Base-by-base conservation (phyloP, 1,284 basidiomycete species). In the Ustilago trichophora region DNA sequence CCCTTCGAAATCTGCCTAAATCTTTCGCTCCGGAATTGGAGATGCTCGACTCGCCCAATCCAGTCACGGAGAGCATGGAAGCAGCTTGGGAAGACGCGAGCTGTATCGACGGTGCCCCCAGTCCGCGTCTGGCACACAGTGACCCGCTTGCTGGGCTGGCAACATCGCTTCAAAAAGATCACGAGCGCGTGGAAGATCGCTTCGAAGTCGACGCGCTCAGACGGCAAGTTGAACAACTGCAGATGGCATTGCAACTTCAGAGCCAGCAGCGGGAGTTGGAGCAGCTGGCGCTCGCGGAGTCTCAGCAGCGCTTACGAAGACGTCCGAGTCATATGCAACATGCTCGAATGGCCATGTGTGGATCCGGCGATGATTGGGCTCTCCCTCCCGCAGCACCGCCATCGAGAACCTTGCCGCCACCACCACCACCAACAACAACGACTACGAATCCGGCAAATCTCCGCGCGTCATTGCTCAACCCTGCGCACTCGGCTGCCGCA, bases 161-260 rank as follows among this genome's bases (percentile, higher is more conserved):
- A 5, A 25, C n/a, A n/a, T 12, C 33, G 2, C 31, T 38, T 6
- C 27, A 33, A 6, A 8, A 11, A 8, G 11, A 21, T 11, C 3
- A 32, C 15, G 29, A 29, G 27, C 7, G 27, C 8, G 27, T 21
- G 18, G 32, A 54, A 16, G 50, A 53, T 11, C 24, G 47, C 3
- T 69, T 54, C 6, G 68, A 71, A 22, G 58, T 71, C 1, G 49
- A 62, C 10, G 69, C 58, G 0, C 33, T 72, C 9, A 35, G 54
- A 4, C 32, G 53, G 10, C 57, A 72, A 41, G 69, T 72, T 2
- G 55, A 67, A 37, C 63, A 68, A 41, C 32, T 72, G 33, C 64
- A 58, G n/a, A 52, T 67, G 50, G 69, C 69, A 4, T 37, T 72
- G 11, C 46, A 49, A 19, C 35, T 56, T 6, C 57, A 62, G 15